phyloP scores from a whole-genome alignment of 2,329 filamentous ascomycete genomes.

The Trichoderma lentiforme region DNA sequence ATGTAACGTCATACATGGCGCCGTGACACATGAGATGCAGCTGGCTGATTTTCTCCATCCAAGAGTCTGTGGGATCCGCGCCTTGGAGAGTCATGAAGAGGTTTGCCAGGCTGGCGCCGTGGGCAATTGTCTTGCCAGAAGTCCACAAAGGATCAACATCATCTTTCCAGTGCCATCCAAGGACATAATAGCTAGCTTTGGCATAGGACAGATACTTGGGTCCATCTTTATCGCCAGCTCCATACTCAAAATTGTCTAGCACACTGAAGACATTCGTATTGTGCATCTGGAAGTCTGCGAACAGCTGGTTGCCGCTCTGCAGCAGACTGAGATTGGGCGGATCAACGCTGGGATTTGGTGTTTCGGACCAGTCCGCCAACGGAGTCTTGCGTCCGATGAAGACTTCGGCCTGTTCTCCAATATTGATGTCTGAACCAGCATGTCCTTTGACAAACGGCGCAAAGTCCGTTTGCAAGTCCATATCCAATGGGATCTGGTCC shows the following conservation, averaged over 20 bases:
- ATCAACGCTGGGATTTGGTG: neutral
- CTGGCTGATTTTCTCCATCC: neutral
- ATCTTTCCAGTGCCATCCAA: conserved; percentile 38
- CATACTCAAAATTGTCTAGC: neutral
- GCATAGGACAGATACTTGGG: conserved; percentile 27
- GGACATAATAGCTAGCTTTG: conserved; percentile 36
- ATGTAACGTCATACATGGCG: neutral
- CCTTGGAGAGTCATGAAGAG: conserved; percentile 25
- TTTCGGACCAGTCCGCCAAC: neutral
- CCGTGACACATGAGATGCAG: neutral
- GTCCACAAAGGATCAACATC: conserved; percentile 24
- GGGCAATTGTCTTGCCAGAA: conserved; percentile 3
- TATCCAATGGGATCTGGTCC: neutral
- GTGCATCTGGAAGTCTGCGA: neutral
- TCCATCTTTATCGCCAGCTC: neutral
- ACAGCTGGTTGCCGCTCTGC: neutral
- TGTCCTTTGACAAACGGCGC: neutral
- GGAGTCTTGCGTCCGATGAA: neutral
- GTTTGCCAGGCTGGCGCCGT: conserved; percentile 21
- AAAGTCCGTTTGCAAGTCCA: neutral
- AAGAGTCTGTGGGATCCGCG: neutral
- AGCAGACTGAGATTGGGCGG: neutral
- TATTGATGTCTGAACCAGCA: neutral
- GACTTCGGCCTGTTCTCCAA: neutral
- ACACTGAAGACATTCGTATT: neutral